Base-by-base conservation (phyloP, 306 rosid genomes). In the Cucumis sativus region DNA sequence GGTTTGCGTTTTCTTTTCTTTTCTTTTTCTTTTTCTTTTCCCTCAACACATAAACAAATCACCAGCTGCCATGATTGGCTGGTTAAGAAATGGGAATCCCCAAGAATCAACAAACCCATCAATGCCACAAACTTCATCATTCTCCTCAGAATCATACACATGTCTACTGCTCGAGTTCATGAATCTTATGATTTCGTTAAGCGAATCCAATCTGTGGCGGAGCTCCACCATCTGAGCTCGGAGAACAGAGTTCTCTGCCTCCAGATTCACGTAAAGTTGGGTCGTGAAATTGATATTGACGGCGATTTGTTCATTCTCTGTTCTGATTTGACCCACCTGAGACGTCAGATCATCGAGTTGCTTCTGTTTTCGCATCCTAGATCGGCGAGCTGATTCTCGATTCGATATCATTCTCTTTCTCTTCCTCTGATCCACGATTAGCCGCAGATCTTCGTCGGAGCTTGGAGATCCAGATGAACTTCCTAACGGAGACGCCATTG, bases 361-460 rank as follows among this genome's bases (percentile, higher is more conserved):
- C 52, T 90, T 86, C 78, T 91, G 97, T 33, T 94, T 94, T 70
- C 83, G 81, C 88, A 90, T 88, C 83, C 97, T 77, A 0, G 98
- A 94, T 54, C 94, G 74, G 0, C 96, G 86, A 3, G 98, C 94
- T 0, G 98, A 94, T 85, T 91, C 97, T 15, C 98, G 64, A 40
- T 94, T 94, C 14, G 97, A 90, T 8, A 82, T 56, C 98, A 91
- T 91, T 84, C 98, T 88, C 80, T 94, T 94, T 72, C 98, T 83
- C 87, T 94, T 94, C 77, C 86, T 91, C 45, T 85, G 89, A 43
- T 94, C 94, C 79, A 76, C 66, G 4, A 83, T 68, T n/a, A 78
- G 81, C 61, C 79, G 87, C 56, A 45, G 84, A 23, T 83, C 85
- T 68, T 84, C 93, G 39, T 86, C 90, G 47, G 28, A 51, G 45